A percentile compares a stretch with the other conserved stretches of the same genome.
Evolutionary conservation across 2,329 filamentous ascomycete species (phyloP).

Genomic region (Colletotrichum somersetense): DNA sequence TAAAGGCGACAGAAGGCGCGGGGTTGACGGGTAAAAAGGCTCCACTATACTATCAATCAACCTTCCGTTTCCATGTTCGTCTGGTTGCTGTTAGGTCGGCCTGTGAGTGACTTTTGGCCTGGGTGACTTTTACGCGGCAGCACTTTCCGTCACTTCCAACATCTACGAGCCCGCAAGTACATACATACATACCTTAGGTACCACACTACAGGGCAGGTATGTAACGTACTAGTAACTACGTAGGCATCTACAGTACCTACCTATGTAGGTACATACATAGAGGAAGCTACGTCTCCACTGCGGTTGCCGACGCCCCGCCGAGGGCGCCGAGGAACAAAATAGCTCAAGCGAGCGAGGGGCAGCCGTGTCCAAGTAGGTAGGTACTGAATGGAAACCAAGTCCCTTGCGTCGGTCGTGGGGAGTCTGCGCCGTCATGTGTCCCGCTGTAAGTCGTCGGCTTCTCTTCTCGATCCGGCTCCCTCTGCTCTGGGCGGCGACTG

Average conservation of each 20-base stretch:
- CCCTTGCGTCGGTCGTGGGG: background rate
- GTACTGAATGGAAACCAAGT: no score
- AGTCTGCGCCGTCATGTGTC: background rate
- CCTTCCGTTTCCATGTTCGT: conserved; percentile 26
- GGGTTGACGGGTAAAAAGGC: conserved; percentile 12
- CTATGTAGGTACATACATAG: background rate
- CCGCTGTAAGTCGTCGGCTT: conserved; percentile 4
- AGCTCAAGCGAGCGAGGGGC: conserved; percentile 12
- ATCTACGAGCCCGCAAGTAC: background rate
- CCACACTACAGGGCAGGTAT: no score
- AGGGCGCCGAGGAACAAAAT: conserved; percentile 29
- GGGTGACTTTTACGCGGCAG: background rate
- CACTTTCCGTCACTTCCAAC: conserved; percentile 13
- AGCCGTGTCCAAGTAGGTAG: background rate
- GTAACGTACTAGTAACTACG: no score
- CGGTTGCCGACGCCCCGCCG: conserved; percentile 30
- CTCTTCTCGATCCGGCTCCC: conserved; percentile 5
- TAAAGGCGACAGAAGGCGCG: conserved; percentile 22
- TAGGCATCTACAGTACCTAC: no score
- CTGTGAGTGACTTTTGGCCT: conserved; percentile 11
- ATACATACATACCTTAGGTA: no score
- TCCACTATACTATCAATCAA: conserved; percentile 1
- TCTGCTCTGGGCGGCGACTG: background rate
- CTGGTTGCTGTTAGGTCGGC: background rate
- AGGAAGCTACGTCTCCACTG: conserved; percentile 13